Conservation (phyloP, 106 monocot species). For the Hemerocallis citrina region DNA sequence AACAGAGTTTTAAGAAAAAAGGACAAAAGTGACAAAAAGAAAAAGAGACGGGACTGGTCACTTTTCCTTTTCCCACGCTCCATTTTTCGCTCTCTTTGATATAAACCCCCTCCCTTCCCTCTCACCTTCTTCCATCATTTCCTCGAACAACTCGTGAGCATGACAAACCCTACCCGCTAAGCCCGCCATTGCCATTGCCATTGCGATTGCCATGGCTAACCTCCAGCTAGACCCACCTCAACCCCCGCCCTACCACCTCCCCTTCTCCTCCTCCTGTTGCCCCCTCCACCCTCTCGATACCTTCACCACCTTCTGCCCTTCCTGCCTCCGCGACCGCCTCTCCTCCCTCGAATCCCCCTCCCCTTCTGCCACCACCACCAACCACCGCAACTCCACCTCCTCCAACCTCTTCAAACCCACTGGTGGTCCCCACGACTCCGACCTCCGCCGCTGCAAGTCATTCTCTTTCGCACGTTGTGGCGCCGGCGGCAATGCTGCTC, state of each 20-base stretch:
- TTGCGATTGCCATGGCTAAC: no score
- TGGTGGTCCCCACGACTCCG: no score
- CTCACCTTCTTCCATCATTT: no score
- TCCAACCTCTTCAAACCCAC: constrained; percentile 28
- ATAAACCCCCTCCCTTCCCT: no score
- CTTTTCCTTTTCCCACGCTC: no score
- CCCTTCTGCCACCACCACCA: constrained; percentile 23
- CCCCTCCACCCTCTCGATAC: constrained; percentile 43
- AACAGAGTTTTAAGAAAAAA: no score
- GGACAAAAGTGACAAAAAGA: no score
- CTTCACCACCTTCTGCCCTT: constrained; percentile 70
- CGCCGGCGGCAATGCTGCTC: constrained; percentile 1
- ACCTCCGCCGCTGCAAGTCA: constrained; percentile 71
- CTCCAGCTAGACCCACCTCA: not conserved
- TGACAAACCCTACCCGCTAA: no score
- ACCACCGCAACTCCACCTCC: constrained; percentile 43
- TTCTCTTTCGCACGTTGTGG: constrained; percentile 51
- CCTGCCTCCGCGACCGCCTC: constrained; percentile 77
- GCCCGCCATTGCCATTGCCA: no score
- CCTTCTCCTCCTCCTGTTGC: constrained; percentile 43
- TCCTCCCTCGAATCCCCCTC: constrained; percentile 27
- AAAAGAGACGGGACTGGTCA: no score
- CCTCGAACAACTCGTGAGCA: no score
- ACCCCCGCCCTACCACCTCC: constrained; percentile 2
- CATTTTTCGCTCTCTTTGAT: no score